A percentile compares a stretch with the other conserved stretches of the same genome.
phyloP scores from a whole-genome alignment of 2,329 filamentous ascomycete genomes.

The Sporothrix sp. region DNA sequence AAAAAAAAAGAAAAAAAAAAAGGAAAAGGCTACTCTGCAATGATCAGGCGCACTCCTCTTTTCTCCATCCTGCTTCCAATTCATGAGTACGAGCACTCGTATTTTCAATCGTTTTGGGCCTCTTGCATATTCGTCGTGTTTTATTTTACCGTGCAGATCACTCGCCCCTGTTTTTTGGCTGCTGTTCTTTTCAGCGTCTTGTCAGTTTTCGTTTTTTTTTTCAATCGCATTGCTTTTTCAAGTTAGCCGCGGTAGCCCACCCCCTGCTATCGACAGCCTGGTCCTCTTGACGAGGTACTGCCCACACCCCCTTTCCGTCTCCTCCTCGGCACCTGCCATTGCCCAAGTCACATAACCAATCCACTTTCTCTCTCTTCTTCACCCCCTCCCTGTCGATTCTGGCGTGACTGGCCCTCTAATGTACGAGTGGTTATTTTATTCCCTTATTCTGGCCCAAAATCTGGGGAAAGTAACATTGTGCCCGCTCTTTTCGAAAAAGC shows the following conservation, averaged over 20 bases:
- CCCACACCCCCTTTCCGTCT: neutral
- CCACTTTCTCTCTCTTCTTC: neutral
- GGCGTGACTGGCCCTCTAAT: neutral
- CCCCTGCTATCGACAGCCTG: neutral
- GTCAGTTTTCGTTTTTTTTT: neutral
- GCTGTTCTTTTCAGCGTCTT: neutral
- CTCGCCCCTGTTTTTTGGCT: neutral
- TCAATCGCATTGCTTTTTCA: slow-evolving; percentile 3
- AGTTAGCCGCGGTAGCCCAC: slow-evolving; percentile 13
- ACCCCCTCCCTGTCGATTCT: neutral
- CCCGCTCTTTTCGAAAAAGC: neutral
- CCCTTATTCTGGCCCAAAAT: slow-evolving; percentile 6
- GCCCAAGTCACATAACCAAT: too few species aligned
- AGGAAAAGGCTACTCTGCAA: too few species aligned
- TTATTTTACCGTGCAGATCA: neutral
- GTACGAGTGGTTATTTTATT: too few species aligned
- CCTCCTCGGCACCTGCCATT: neutral
- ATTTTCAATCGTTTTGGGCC: neutral
- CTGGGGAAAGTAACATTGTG: slow-evolving; percentile 13
- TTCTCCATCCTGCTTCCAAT: neutral
- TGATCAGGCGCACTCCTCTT: neutral
- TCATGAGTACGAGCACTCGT: neutral
- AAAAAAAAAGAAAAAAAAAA: too few species aligned
- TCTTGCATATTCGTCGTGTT: neutral
- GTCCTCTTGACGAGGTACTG: neutral